Evolutionary conservation across 371 early-diverging fungal genomes (phyloP), one percentile per base, ranked within the genome.

Genomic region (Mucor sp.): DNA sequence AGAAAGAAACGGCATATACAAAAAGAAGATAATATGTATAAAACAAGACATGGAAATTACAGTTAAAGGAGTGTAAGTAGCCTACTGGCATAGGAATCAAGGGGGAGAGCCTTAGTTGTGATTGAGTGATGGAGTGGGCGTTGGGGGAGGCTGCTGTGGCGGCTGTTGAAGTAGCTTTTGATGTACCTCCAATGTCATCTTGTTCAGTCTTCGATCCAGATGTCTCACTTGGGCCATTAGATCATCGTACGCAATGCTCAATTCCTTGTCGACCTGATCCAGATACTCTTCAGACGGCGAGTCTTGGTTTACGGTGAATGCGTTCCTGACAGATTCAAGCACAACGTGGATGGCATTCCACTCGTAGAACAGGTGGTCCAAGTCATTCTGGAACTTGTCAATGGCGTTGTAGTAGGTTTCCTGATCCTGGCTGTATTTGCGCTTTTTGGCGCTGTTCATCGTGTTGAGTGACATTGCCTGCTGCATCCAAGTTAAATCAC

Each of bases 221-320:
- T 67, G 71, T 35, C 71, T 37, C 1, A 67, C 71, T 56, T 71
- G 71, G 21, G 71, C 63, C 64, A 63, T 67, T 9, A 71, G 23
- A 23, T 71, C 71, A 47, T 71, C 71, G 35, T 71, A 71, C 15
- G 67, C 67, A 28, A 62, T 63, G 28, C 67, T 58, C 25, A 71
- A 28, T 60, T 71, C 71, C 32, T 56, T 48, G 32, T 71, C 67
- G n/a, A 71, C 48, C 14, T 71, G 64, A 32, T 71, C 60, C 39
- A 59, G 43, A 41, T 72, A 59, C 57, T 75, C 69, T 37, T 75
- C 76, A 5, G 73, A 58, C 14, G 37, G 21, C 14, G 37, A 28
- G 21, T 58, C 27, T 27, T 62, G 33, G 21, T 63, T 58, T 1
- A 63, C 32, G 4, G 63, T 48, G 35, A 67, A 71, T 15, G 71